Conservation (phyloP, 352 stramenopile species). For the Globisporangium abappressorium region DNA sequence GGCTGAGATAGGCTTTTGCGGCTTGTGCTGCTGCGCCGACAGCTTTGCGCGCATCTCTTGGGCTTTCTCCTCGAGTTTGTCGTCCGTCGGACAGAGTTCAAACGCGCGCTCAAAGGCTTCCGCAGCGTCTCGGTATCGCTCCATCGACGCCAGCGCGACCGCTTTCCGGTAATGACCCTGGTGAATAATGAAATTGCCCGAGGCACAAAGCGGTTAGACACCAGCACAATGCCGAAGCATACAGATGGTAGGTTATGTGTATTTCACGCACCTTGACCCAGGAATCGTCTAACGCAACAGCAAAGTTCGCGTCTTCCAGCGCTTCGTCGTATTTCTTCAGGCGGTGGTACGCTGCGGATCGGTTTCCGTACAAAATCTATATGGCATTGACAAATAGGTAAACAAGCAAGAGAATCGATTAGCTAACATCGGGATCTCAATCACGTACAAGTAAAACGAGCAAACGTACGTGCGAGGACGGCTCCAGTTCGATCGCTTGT, state of each 20-base stretch:
- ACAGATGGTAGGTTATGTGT: background rate
- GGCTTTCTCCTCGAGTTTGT: slow-evolving; percentile 60
- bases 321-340: slow-evolving; percentile 68
- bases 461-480: slow-evolving; percentile 60
- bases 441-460: background rate
- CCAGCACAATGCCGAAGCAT: background rate
- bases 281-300: slow-evolving; percentile 55
- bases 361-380: slow-evolving; percentile 84
- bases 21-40: background rate
- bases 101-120: slow-evolving; percentile 67
- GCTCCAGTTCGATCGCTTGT: slow-evolving; percentile 78
- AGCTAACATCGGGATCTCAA: too few relatives aligned
- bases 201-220: background rate
- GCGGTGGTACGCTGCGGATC: slow-evolving; percentile 68
- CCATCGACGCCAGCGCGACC: slow-evolving; percentile 57
- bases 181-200: background rate
- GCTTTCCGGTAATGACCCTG: slow-evolving; percentile 80
- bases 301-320: slow-evolving; percentile 59
- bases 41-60: slow-evolving; percentile 55
- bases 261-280: slow-evolving; percentile 65
- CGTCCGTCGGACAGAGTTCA: slow-evolving; percentile 64
- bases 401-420: too few relatives aligned
- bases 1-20: slow-evolving; percentile 14
- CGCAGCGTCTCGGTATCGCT: slow-evolving; percentile 62
- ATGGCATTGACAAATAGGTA: too few relatives aligned